Conservation (phyloP, 768 basidiomycete genomes). For the Boletales sp. region DNA sequence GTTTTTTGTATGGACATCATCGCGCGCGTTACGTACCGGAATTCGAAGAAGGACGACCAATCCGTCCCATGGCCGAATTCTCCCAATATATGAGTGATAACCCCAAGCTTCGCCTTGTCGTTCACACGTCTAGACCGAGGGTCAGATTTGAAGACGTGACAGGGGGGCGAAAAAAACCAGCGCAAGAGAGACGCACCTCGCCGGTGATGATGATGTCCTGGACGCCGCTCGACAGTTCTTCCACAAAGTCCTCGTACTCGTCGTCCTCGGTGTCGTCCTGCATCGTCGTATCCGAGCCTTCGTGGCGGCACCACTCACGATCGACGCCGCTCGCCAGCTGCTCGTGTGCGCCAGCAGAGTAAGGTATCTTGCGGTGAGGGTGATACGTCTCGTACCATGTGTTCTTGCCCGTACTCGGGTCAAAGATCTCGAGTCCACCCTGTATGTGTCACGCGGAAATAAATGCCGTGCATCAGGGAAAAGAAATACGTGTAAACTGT, state of each 20-base stretch:
- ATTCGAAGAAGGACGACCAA: conserved; percentile 43
- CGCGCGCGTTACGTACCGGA: conserved; percentile 34
- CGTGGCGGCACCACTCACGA: conserved; percentile 24
- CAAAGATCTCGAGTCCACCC: conserved; percentile 41
- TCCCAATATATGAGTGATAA: conserved; percentile 41
- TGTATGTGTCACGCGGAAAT: conserved; percentile 17
- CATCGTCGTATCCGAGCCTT: conserved; percentile 14
- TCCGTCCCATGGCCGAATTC: conserved; percentile 51
- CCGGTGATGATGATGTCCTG: conserved; percentile 52
- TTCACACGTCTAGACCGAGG: conserved; percentile 36
- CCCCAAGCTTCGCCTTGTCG: conserved; percentile 50
- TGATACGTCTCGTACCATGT: conserved; percentile 45
- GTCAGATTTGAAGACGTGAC: background rate
- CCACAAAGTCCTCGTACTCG: conserved; percentile 37
- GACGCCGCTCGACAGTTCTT: conserved; percentile 39
- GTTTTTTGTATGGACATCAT: too few relatives aligned
- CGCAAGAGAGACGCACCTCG: conserved; percentile 32
- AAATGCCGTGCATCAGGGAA: conserved; percentile 3
- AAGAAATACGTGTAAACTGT: background rate
- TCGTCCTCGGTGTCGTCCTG: conserved; percentile 31
- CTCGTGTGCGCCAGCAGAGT: conserved; percentile 35
- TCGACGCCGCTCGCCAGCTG: conserved; percentile 11
- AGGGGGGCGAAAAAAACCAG: background rate
- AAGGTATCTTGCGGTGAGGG: conserved; percentile 35
- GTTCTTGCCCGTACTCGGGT: conserved; percentile 36